Evolutionary conservation across 1,284 basidiomycete genomes (phyloP).

Genomic region (Cutaneotrichosporon sp.): DNA sequence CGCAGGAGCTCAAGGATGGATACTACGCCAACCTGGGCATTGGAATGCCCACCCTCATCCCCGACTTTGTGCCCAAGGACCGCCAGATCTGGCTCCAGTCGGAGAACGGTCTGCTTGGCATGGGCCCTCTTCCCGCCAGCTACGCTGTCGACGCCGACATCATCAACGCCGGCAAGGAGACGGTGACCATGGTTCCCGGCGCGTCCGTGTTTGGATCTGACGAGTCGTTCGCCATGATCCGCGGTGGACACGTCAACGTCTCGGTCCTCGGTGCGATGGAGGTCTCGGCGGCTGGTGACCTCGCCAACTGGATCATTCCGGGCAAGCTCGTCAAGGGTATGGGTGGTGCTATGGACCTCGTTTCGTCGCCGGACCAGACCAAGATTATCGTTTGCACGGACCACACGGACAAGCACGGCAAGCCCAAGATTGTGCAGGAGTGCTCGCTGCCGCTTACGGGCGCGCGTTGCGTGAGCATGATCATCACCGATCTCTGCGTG

Average conservation of each 20-base stretch:
- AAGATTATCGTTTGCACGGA: slow-evolving; percentile 54
- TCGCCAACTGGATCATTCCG: slow-evolving; percentile 96
- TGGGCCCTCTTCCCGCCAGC: slow-evolving; percentile 89
- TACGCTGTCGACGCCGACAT: slow-evolving; percentile 86
- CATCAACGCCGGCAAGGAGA: slow-evolving; percentile 95
- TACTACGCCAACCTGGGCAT: slow-evolving; percentile 72
- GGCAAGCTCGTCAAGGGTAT: slow-evolving; percentile 89
- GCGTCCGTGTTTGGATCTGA: slow-evolving; percentile 74
- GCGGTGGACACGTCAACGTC: slow-evolving; percentile 91
- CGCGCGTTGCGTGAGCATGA: slow-evolving; percentile 76
- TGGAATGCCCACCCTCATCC: slow-evolving; percentile 94
- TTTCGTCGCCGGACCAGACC: slow-evolving; percentile 83
- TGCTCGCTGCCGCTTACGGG: slow-evolving; percentile 87
- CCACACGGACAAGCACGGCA: slow-evolving; percentile 60
- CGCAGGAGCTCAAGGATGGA: slow-evolving; percentile 86
- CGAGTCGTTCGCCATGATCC: slow-evolving; percentile 82
- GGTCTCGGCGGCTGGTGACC: slow-evolving; percentile 83
- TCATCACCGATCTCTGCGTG: slow-evolving; percentile 83
- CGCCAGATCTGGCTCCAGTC: slow-evolving; percentile 84
- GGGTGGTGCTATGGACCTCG: slow-evolving; percentile 94
- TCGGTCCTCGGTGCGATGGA: slow-evolving; percentile 88
- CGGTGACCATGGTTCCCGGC: slow-evolving; percentile 85
- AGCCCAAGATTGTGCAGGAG: slow-evolving; percentile 78
- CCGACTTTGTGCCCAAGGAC: slow-evolving; percentile 72
- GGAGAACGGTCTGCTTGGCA: slow-evolving; percentile 91